Evolutionary conservation across 345 rosid genomes (phyloP), one percentile per base, ranked within the genome.

Genomic region (Leavenworthia alabamica): DNA sequence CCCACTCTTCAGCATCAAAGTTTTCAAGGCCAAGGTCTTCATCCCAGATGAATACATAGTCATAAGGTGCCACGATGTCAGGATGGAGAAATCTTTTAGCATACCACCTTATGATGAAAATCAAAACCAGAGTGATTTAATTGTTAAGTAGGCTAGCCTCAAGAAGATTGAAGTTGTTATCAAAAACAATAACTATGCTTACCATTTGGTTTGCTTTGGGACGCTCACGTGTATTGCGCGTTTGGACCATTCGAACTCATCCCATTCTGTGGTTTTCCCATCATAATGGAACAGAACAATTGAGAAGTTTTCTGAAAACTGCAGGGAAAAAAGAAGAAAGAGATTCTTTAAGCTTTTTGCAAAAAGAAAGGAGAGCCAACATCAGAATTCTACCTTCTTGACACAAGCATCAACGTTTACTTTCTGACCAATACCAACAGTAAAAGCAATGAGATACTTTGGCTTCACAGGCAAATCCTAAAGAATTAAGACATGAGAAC

Each of bases 21-120:
- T 94, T 86, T 71, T 88, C 88, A 49, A 94, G 95, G 49, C 97
- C 95, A 44, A 93, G 79, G 66, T 93, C 99, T 75, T 93, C 99
- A 59, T 93, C 99, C 97, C 99, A 93, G 41, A 89, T 83, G 73
- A 93, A 93, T 57, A 93, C 71, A 78, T 88, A 94, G 66, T 94
- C 99, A 71, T 94, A 94, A 9, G 92, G 53, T 12, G 97, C 96
- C 58, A 94, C 82, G 7, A 94, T 84, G 80, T 86, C 90, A 41
- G 99, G 99, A 78, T 94, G 99, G 76, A 94, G 72, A 78, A 94
- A 94, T 29, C 99, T 85, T 77, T 94, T 94, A 27, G 99, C 99
- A 74, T 90, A 94, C 99, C 99, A 90, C 97, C 97, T 94, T 37
- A 8, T 29, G 24, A 65, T 14, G 43, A 65, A 13, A 24, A 28